Percentiles rank a stretch among this genome's conserved stretches.
phyloP scores from a whole-genome alignment of 2,329 filamentous ascomycete species.

The Aureobasidium subglaciale region DNA sequence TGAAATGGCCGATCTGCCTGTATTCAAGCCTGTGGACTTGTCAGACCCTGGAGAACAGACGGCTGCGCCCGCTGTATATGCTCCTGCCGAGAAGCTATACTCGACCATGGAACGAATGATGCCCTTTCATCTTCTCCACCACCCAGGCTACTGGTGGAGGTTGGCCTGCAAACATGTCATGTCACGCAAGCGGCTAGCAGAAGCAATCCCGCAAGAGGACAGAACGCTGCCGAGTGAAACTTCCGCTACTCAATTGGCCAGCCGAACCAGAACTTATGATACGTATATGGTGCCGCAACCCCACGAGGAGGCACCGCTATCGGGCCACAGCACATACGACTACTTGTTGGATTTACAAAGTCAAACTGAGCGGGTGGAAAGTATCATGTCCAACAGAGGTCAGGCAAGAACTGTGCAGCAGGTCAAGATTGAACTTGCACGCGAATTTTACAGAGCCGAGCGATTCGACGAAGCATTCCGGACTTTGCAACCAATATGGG shows the following conservation, averaged over 20 bases:
- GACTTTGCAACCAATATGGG: conserved; percentile 49
- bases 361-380: conserved; percentile 38
- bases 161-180: conserved; percentile 47
- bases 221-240: conserved; percentile 48
- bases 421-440: conserved; percentile 48
- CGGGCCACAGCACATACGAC: conserved; percentile 40
- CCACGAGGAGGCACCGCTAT: conserved; percentile 45
- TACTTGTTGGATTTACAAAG: conserved; percentile 46
- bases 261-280: conserved; percentile 49
- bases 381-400: conserved; percentile 44
- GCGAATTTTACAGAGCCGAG: conserved; percentile 45
- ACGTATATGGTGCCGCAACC: conserved; percentile 55
- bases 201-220: conserved; percentile 54
- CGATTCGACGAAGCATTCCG: conserved; percentile 46
- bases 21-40: conserved; percentile 27
- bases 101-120: conserved; percentile 42
- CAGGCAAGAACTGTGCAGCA: conserved; percentile 50
- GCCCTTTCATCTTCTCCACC: conserved; percentile 54
- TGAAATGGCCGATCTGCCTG: conserved; percentile 43
- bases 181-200: conserved; percentile 43
- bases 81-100: conserved; percentile 45
- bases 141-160: conserved; percentile 56
- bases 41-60: conserved; percentile 18
- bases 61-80: conserved; percentile 31
- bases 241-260: conserved; percentile 48